Conservation (phyloP, 2,329 filamentous ascomycete genomes). For the Hypoxylon sp. region DNA sequence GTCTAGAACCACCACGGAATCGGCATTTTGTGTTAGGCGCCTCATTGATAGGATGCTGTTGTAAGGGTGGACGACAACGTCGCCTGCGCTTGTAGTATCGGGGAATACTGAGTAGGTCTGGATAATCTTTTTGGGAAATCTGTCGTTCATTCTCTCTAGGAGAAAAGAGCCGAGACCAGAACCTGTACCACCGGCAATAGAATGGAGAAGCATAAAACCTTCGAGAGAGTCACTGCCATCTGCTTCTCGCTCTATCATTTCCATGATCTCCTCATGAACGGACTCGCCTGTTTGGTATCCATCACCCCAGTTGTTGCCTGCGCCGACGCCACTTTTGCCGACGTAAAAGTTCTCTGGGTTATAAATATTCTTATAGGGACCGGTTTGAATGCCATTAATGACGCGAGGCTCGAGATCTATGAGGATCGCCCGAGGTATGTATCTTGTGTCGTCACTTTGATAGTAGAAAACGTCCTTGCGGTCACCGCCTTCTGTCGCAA, state of each 20-base stretch:
- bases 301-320: constrained; percentile 98
- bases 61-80: constrained; percentile 98
- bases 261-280: constrained; percentile 97
- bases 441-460: constrained; percentile 98
- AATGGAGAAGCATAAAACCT: constrained; percentile 99
- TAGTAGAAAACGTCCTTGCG: constrained; percentile 99
- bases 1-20: constrained; percentile 97
- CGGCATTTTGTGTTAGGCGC: constrained; percentile 92
- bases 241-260: constrained; percentile 99
- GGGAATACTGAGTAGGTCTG: constrained; percentile 99
- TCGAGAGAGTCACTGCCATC: constrained; percentile 98
- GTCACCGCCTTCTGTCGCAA: constrained; percentile 97
- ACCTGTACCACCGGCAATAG: constrained; percentile 96
- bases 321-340: constrained; percentile 91
- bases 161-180: constrained; percentile 96
- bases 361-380: constrained; percentile 98
- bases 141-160: constrained; percentile 94
- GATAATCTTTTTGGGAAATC: constrained; percentile 98
- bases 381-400: constrained; percentile 91
- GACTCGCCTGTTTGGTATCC: constrained; percentile 93
- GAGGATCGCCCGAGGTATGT: constrained; percentile 95
- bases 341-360: constrained; percentile 99
- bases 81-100: constrained; percentile 86
- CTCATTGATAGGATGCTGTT: constrained; percentile 96
- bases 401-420: constrained; percentile 96